Base-by-base conservation (phyloP, 148 eudicot species). In the Fagopyrum esculentum region DNA sequence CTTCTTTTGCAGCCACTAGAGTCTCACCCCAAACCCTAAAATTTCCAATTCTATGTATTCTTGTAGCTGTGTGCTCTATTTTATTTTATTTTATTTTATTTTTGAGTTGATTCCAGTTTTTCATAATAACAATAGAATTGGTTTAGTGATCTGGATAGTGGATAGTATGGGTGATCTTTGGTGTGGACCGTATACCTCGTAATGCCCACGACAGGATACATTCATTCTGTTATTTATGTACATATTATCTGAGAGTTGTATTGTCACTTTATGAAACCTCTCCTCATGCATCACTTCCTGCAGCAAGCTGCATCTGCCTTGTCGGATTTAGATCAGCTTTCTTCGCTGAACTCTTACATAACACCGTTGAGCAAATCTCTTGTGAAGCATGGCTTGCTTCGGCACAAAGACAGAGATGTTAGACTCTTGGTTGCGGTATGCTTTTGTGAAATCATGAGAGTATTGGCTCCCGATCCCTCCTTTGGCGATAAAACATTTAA, bases 381-480 rank as follows among this genome's bases (percentile, higher is more conserved):
- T 66, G 76, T 87, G 73, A 82, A 83, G 82, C 91, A 85, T 75
- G 80, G 81, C 11, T 80, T 94, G 76, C 90, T 91, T 71, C 80
- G 73, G 55, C 93, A 90, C 52, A 85, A 82, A 77, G 96, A 94
- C 70, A 88, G 87, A 85, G 96, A 94, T 78, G 81, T 94, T 71
- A 83, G 83, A 59, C 90, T 90, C 46, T 84, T 88, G 76, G 97
- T 94, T 3, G 91, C 93, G 45, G 77, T 86, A 68, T 94, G 96
- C 68, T 83, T 86, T 66, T 83, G 91, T 79, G 98, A 94, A 88
- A 84, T 94, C 72, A 80, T 94, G 68, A 82, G 98, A 81, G 75
- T 94, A 69, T 81, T 91, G 75, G 97, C 97, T 59, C 98, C 97
- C 71, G 82, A 92, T 73, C 98, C 98, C 56, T 87, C 79, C 60